Evolutionary conservation across 2,329 filamentous ascomycete species (phyloP), one percentile per base, ranked within the genome.

Genomic region (Eutypella sp.): DNA sequence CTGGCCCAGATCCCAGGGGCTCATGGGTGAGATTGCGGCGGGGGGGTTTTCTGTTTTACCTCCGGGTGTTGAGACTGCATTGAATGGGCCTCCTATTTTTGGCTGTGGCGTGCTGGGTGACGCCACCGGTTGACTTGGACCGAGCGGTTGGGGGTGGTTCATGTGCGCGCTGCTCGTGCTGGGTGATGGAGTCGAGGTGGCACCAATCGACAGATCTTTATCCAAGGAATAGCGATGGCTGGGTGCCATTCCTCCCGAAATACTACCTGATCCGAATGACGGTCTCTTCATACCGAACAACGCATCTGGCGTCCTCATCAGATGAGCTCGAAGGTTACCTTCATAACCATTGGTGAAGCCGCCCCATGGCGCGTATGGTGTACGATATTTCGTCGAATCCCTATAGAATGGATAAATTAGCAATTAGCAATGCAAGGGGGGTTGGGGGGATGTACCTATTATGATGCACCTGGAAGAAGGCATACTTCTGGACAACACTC

Each of bases 261-360:
- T 19, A 16, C 23, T 48, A 38, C 46, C 48, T 23, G 54, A 54
- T n/a, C 52, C 47, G 27, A 47, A 47, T 25, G 57, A 55, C 42
- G 54, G 53, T 31, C 47, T 57, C 34, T 49, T 57, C 16, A 60
- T 56, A 10, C 52, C 51, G 40, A 65, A 66, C 3, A 72, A 57
- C 4, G 67, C 63, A 31, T 69, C 62, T 19, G 68, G 68, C 9
- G 65, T 65, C 44, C 65, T 67, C 61, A 73, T 68, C 38, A 76
- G 49, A 47, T 76, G 71, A 16, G 70, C 69, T 41, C 68, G 66
- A 16, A 74, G 49, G 40, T 74, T 74, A 18, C 75, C 76, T 59
- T 81, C 76, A 46, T 82, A 81, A 4, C 78, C 78, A 49, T 83
- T 83, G 27, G 75, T 79, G 53, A 82, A 82, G 0, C 79, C 80